phyloP scores from a whole-genome alignment of 2,329 filamentous ascomycete genomes.

The Penicillium sp. region DNA sequence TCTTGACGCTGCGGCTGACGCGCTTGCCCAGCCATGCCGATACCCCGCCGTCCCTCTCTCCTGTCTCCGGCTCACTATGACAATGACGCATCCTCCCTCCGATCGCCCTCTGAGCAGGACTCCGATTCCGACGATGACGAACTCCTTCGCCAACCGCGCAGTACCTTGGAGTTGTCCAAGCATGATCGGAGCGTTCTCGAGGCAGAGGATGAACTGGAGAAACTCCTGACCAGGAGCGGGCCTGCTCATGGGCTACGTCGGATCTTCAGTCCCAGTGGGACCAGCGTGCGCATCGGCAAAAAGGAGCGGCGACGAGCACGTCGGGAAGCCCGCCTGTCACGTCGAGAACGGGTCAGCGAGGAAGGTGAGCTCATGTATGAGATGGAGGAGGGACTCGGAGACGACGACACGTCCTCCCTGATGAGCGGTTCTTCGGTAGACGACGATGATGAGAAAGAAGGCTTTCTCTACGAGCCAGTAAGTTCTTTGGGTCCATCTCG shows the following conservation, averaged over 20 bases:
- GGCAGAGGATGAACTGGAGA: slow-evolving; percentile 62
- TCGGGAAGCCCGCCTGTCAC: slow-evolving; percentile 44
- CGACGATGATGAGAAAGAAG: slow-evolving; percentile 44
- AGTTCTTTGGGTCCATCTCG: slow-evolving; percentile 1
- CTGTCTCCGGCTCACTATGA: slow-evolving; percentile 62
- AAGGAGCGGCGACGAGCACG: slow-evolving; percentile 48
- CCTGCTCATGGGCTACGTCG: slow-evolving; percentile 33
- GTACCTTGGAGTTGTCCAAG: slow-evolving; percentile 62
- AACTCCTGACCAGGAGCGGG: slow-evolving; percentile 39
- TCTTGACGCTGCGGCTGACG: slow-evolving; percentile 17
- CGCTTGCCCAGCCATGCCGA: slow-evolving; percentile 17
- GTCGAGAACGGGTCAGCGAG: slow-evolving; percentile 52
- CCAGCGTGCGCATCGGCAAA: slow-evolving; percentile 47
- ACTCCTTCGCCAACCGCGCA: slow-evolving; percentile 58
- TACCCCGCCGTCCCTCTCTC: slow-evolving; percentile 39
- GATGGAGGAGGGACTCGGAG: slow-evolving; percentile 69
- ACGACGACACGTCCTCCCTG: slow-evolving; percentile 55
- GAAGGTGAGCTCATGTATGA: slow-evolving; percentile 78
- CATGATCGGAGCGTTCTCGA: slow-evolving; percentile 66
- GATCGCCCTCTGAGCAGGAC: slow-evolving; percentile 60
- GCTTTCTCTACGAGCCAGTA: slow-evolving; percentile 27
- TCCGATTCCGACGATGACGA: slow-evolving; percentile 72
- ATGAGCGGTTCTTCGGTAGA: slow-evolving; percentile 55
- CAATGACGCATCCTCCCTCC: slow-evolving; percentile 62
- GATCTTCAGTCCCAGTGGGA: slow-evolving; percentile 40